Percentiles rank a stretch among this genome's conserved stretches.
Conservation (phyloP, 768 basidiomycete species). For the Candolleomyces efflorescens region DNA sequence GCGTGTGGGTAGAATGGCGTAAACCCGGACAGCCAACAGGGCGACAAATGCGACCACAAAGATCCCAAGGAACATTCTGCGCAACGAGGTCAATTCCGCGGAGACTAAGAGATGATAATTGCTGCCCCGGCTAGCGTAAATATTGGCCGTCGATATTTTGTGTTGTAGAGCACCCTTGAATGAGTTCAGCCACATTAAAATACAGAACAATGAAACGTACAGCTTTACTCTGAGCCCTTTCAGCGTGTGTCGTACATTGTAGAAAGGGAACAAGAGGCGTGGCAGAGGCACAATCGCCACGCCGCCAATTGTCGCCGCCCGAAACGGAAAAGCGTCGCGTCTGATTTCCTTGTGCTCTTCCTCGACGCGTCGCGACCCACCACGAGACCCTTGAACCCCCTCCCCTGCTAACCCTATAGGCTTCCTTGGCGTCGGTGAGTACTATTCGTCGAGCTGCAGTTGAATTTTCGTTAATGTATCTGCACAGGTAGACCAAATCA, state of each 20-base stretch:
- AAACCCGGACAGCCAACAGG: slow-evolving; percentile 25
- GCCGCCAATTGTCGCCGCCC: not conserved
- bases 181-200: no score
- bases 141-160: no score
- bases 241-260: not conserved
- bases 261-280: not conserved
- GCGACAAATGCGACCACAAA: slow-evolving; percentile 2
- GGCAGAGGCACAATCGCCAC: not conserved
- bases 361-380: slow-evolving; percentile 5
- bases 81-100: no score
- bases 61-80: not conserved
- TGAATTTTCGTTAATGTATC: not conserved
- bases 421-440: not conserved
- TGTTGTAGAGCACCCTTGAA: no score
- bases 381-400: not conserved
- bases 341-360: not conserved
- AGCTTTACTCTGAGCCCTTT: not conserved
- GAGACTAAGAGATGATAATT: not conserved
- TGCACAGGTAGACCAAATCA: not conserved
- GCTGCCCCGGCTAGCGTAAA: no score
- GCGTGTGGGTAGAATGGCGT: slow-evolving; percentile 22
- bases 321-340: not conserved
- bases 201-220: no score
- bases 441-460: not conserved
- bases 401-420: not conserved